A percentile compares a stretch with the other conserved stretches of the same genome.
These are phyloP conservation scores for Hypoxylon fragiforme DNA, from an alignment of 495 filamentous ascomycete species.

Conservation along the genomic window DNA sequence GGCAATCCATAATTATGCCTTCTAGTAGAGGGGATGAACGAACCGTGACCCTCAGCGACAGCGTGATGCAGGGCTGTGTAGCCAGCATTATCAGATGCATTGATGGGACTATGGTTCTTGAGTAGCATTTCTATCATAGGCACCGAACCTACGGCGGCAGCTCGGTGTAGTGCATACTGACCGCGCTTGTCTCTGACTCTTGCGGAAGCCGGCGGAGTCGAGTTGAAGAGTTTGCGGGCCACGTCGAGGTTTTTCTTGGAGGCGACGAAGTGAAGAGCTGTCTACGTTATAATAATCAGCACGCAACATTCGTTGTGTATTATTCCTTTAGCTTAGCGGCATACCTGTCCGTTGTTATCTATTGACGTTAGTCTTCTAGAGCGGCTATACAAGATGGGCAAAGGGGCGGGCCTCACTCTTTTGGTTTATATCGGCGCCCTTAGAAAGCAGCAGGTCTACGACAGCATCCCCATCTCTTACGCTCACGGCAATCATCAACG, in stretches of 20 bases:
- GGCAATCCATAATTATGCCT: not conserved
- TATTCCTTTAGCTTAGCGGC: no score
- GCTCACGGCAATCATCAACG: slow-evolving; percentile 89
- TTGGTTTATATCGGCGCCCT: slow-evolving; percentile 78
- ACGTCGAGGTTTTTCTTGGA: slow-evolving; percentile 85
- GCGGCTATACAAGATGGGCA: no score
- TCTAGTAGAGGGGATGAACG: not conserved
- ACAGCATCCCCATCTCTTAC: slow-evolving; percentile 70
- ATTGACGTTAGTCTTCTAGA: slow-evolving; percentile 9
- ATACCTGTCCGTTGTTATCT: slow-evolving; percentile 65
- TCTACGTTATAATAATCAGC: slow-evolving; percentile 49
- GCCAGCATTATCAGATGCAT: slow-evolving; percentile 82
- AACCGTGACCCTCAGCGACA: slow-evolving; percentile 85
- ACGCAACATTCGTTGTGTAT: no score
- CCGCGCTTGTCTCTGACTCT: slow-evolving; percentile 80
- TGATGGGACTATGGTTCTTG: slow-evolving; percentile 77
- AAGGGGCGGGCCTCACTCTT: no score
- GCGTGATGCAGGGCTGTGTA: slow-evolving; percentile 92
- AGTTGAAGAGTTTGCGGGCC: slow-evolving; percentile 73
- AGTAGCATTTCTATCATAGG: slow-evolving; percentile 81
- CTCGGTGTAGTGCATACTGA: slow-evolving; percentile 86
- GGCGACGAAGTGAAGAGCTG: slow-evolving; percentile 86
- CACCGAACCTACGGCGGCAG: slow-evolving; percentile 83
- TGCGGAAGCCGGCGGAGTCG: slow-evolving; percentile 72
- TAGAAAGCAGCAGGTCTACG: slow-evolving; percentile 75